Base-by-base conservation (phyloP, 345 rosid genomes). In the Cardamine chenopodiifolia region DNA sequence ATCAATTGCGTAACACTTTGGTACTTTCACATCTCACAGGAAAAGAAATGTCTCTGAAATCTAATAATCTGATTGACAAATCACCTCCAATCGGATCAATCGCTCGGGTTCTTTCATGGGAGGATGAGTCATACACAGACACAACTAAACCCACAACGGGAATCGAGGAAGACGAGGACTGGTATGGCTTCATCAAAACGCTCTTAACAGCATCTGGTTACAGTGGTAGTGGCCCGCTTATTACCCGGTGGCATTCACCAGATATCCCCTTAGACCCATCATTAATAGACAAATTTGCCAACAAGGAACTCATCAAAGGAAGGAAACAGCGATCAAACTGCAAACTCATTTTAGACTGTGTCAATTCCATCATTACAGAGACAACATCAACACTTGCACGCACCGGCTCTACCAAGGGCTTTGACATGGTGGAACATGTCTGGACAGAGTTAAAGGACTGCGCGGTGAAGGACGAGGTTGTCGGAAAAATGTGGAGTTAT, bases 191-290 rank as follows among this genome's bases (percentile, higher is more conserved):
- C 64, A 86, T 90, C 77, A 82, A 81, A 66, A 73, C 78, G 25
- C 71, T 90, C 31, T 71, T 92, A 71, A 80, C 83, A 61, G 79
- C 76, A 0, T 88, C 90, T 31, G 91, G 90, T 72, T 81, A 88
- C 19, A 83, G 83, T 19, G 70, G 77, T 25, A 78, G 68, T 6
- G 79, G 82, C 45, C 61, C 88, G 58, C 68, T 82, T 75, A 62
- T 78, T 60, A 66, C 72, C 19, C 73, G 77, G 73, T 90, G 93
- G 96, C 87, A 90, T 81, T 90, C 94, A 23, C 86, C 86, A 9
- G 88, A 85, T 55, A 86, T 88, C 64, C 98, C 97, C 8, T 73
- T 92, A 49, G 98, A 90, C 45, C 97, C 96, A 25, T 80, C 82
- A 60, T 29, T 92, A 80, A 86, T 88, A 80, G 86, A 87, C 65